Percentiles rank a stretch among this genome's conserved stretches.
Evolutionary conservation across 2,329 filamentous ascomycete species (phyloP).

Genomic region (Seiridium cupressi): DNA sequence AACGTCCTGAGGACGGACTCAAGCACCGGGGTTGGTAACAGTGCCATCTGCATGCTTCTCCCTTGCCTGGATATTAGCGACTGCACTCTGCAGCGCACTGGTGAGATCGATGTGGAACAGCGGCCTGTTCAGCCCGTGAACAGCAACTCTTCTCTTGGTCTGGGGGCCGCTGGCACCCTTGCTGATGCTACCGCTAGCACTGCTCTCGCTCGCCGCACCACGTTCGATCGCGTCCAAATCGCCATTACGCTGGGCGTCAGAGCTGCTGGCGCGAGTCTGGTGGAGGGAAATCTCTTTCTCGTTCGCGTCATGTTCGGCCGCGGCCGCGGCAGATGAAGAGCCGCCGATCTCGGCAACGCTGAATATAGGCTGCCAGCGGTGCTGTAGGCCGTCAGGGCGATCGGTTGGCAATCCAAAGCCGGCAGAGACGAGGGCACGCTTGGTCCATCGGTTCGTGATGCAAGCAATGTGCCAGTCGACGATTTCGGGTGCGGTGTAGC

Average conservation of each 20-base stretch:
- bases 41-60: conserved; percentile 25
- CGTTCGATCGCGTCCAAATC: conserved; percentile 24
- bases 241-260: conserved; percentile 10
- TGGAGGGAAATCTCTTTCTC: conserved; percentile 37
- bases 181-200: conserved; percentile 17
- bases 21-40: background rate
- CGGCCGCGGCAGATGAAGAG: conserved; percentile 64
- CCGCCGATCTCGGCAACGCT: conserved; percentile 85
- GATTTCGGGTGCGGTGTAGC: conserved; percentile 73
- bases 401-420: conserved; percentile 82
- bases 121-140: conserved; percentile 85
- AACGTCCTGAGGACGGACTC: too few relatives aligned
- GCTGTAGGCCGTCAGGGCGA: conserved; percentile 47
- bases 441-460: conserved; percentile 93
- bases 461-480: conserved; percentile 97
- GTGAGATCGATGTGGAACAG: conserved; percentile 94
- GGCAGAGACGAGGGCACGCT: conserved; percentile 80
- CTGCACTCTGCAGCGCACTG: conserved; percentile 81
- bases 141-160: conserved; percentile 56
- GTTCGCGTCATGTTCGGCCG: conserved; percentile 64
- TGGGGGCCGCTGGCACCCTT: conserved; percentile 17
- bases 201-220: conserved; percentile 16
- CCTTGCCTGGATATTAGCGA: conserved; percentile 70
- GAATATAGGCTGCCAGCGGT: conserved; percentile 93
- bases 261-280: conserved; percentile 9